Evolutionary conservation across 164 flowering plant genomes (phyloP), one percentile per base, ranked within the genome.

Genomic region (Stephania cephalantha): DNA sequence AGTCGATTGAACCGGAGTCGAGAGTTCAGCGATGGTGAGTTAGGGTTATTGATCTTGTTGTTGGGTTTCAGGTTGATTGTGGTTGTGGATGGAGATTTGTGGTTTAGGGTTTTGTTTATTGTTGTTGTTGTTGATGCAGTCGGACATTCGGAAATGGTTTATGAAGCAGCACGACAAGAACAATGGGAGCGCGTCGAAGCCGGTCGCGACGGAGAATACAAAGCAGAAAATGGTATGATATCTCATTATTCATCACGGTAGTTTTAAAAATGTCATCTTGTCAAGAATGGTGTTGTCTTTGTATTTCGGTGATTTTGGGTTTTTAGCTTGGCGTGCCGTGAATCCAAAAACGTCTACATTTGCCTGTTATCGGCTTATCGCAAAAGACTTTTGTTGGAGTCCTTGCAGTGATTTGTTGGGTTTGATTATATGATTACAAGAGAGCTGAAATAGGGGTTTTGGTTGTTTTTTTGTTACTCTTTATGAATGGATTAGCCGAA

Each of bases 121-220:
- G 25, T 29, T 18, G 30, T 10, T n/a, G 75, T 22, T 2, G 5
- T 7, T 73, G 68, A 35, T 35, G 70, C 79, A 86, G 85, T 78
- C 86, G 35, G 98, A 95, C 82, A 92, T 95, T 74, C 84, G 98
- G 80, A 95, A 92, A 81, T 95, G 97, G 97, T 91, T 95, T 75
- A 85, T 90, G 89, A 94, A 92, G 79, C 79, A 84, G 55, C 93
- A 89, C 71, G 87, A 83, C 71, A 87, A 86, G 76, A 87, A 80
- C 52, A 88, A 87, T 79, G 90, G 83, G 79, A 81, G 50, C 75
- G 78, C 79, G 2, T 25, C 89, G 2, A 87, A 85, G 83, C 78
- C 42, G 42, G 82, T 46, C 81, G 42, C 83, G 66, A 46, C 79
- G 76, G 66, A 68, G 63, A 50, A 64, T 20, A 61, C 79, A 22